Evolutionary conservation across 2,329 filamentous ascomycete species (phyloP).

Genomic region (Verticillium albo-atrum): DNA sequence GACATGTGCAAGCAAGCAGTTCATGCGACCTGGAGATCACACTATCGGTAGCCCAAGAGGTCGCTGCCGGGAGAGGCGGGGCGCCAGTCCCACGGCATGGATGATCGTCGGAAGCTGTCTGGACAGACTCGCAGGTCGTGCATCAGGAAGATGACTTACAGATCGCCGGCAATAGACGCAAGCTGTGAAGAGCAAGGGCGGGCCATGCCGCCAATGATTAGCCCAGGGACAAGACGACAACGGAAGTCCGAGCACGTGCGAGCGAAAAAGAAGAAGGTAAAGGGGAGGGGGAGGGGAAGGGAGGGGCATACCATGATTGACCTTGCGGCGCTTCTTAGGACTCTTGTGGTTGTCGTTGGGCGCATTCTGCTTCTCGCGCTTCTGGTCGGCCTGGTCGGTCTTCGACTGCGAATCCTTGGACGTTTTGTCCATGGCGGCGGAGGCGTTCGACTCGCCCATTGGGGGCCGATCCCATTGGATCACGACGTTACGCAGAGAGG

Average conservation of each 20-base stretch:
- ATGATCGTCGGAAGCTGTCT: not conserved
- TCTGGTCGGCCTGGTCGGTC: slow-evolving; percentile 23
- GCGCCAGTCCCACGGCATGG: not conserved
- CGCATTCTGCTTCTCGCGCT: slow-evolving; percentile 16
- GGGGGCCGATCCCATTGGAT: slow-evolving; percentile 36
- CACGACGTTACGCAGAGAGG: slow-evolving; percentile 36
- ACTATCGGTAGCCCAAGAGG: not conserved
- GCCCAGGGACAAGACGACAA: slow-evolving; percentile 20
- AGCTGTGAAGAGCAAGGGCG: slow-evolving; percentile 48
- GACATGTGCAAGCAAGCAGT: slow-evolving; percentile 1
- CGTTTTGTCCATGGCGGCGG: slow-evolving; percentile 26
- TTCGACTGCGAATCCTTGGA: slow-evolving; percentile 32
- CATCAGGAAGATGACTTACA: slow-evolving; percentile 54
- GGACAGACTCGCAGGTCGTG: slow-evolving; percentile 1
- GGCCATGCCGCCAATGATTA: slow-evolving; percentile 33
- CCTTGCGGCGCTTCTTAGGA: slow-evolving; percentile 82
- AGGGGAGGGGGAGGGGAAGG: slow-evolving; percentile 15
- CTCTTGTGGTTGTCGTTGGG: slow-evolving; percentile 42
- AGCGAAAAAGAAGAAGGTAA: not conserved
- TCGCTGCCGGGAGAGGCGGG: not conserved
- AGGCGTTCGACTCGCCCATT: slow-evolving; percentile 29
- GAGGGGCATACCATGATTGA: slow-evolving; percentile 71
- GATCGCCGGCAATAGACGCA: slow-evolving; percentile 88
- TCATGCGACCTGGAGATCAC: not conserved
- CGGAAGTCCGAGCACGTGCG: slow-evolving; percentile 6